Percentiles rank a stretch among this genome's conserved stretches.
Conservation (phyloP, 495 filamentous ascomycete species). For the Neurospora tetraspora region DNA sequence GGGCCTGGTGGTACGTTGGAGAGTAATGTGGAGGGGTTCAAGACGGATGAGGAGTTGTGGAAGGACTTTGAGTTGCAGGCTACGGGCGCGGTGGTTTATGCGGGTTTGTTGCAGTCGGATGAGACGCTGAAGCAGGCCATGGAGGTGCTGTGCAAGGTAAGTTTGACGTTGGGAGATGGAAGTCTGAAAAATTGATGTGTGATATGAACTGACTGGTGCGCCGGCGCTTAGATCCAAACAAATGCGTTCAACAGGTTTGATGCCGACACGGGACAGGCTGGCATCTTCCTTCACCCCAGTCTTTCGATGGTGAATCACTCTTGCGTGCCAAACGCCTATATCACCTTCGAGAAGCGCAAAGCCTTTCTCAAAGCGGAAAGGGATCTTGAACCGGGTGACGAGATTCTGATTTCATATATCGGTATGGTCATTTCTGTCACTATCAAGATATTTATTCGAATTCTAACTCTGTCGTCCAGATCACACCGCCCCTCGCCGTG, state of each 20-base stretch:
- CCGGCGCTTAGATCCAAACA: slow-evolving; percentile 28
- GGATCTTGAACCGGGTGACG: slow-evolving; percentile 34
- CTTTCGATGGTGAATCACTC: slow-evolving; percentile 46
- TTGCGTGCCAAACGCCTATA: slow-evolving; percentile 40
- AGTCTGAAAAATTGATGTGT: not conserved
- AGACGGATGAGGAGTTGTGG: slow-evolving; percentile 14
- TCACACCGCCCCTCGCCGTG: slow-evolving; percentile 17
- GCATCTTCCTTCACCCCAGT: slow-evolving; percentile 32
- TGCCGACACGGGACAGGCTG: slow-evolving; percentile 25
- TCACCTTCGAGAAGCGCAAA: slow-evolving; percentile 34
- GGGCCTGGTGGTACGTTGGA: slow-evolving; percentile 19
- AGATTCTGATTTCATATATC: slow-evolving; percentile 43
- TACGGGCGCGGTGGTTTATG: slow-evolving; percentile 30
- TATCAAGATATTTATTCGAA: not conserved
- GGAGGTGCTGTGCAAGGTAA: slow-evolving; percentile 34
- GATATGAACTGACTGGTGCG: not conserved
- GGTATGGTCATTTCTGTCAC: slow-evolving; percentile 19
- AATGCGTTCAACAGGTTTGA: slow-evolving; percentile 38
- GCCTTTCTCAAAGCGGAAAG: slow-evolving; percentile 29
- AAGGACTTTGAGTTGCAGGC: slow-evolving; percentile 38
- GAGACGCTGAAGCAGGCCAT: slow-evolving; percentile 22
- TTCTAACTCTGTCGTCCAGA: slow-evolving; percentile 17
- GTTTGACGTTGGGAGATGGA: not conserved
- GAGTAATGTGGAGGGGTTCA: slow-evolving; percentile 27
- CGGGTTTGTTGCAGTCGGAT: slow-evolving; percentile 17